These are phyloP conservation scores for Chaetomiaceae sp. DNA, from an alignment of 2,329 filamentous ascomycete species.

Conservation along the genomic window DNA sequence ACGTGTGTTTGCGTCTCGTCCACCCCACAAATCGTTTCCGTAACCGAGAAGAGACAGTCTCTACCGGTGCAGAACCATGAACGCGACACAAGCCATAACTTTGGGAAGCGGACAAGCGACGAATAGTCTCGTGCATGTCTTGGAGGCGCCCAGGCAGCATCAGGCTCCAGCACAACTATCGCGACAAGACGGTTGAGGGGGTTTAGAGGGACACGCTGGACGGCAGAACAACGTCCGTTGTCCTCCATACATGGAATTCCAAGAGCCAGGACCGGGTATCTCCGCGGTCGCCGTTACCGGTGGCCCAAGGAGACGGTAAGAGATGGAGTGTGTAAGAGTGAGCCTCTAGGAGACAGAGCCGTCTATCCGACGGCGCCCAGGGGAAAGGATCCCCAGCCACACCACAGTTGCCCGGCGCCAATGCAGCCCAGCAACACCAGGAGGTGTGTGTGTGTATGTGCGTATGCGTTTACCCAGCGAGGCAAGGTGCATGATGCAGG, in stretches of 20 bases:
- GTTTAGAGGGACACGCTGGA: background rate
- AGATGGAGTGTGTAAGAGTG: background rate
- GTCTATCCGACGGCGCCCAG: background rate
- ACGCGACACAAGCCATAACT: too few species aligned
- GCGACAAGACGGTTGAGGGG: too few species aligned
- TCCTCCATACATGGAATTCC: background rate
- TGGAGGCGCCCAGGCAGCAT: too few species aligned
- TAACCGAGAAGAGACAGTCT: too few species aligned
- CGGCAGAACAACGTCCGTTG: background rate
- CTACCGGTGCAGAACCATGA: too few species aligned
- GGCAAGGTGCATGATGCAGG: background rate
- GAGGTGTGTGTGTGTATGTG: too few species aligned
- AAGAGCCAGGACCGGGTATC: background rate
- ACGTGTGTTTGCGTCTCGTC: too few species aligned
- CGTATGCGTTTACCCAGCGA: background rate
- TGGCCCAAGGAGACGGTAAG: background rate
- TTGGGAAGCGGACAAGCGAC: too few species aligned
- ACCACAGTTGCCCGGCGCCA: background rate
- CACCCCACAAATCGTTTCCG: background rate
- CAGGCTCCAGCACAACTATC: too few species aligned
- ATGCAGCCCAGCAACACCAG: background rate
- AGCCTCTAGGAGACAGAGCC: background rate
- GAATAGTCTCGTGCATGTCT: too few species aligned
- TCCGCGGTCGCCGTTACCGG: slow-evolving; percentile 6
- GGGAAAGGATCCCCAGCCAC: background rate